phyloP scores from a whole-genome alignment of 108 stramenopile genomes.

The Cyclostephanos tholiformis region DNA sequence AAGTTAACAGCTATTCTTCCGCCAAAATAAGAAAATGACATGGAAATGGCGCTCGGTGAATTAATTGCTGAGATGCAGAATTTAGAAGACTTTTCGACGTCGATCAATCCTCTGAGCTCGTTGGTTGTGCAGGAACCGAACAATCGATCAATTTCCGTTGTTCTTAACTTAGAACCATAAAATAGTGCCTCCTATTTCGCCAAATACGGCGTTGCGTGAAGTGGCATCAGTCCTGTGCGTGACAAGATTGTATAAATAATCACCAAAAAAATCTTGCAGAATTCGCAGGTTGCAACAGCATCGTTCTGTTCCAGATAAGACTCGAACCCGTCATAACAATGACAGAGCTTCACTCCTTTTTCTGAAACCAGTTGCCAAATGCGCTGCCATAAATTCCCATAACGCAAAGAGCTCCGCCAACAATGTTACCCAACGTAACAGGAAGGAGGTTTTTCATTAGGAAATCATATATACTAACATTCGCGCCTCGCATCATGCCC shows the following conservation, averaged over 20 bases:
- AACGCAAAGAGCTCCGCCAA: constrained; percentile 90
- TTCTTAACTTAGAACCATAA: not conserved
- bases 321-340: no score
- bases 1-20: not conserved
- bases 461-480: constrained; percentile 77
- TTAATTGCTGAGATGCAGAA: not conserved
- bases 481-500: constrained; percentile 92
- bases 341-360: constrained; percentile 42
- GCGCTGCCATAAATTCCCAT: constrained; percentile 78
- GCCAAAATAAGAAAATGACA: not conserved
- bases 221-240: no score
- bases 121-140: not conserved
- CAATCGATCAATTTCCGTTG: not conserved
- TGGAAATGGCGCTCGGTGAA: not conserved
- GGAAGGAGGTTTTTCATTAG: constrained; percentile 89
- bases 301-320: no score
- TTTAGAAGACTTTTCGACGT: not conserved
- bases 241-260: no score
- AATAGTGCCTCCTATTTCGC: not conserved
- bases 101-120: not conserved
- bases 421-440: constrained; percentile 94
- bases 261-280: no score
- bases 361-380: constrained; percentile 81
- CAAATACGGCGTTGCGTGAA: not conserved
- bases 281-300: no score